These are phyloP conservation scores for Sugiyamaella floridensis DNA, from an alignment of 805 yeast genomes.

Conservation along the genomic window DNA sequence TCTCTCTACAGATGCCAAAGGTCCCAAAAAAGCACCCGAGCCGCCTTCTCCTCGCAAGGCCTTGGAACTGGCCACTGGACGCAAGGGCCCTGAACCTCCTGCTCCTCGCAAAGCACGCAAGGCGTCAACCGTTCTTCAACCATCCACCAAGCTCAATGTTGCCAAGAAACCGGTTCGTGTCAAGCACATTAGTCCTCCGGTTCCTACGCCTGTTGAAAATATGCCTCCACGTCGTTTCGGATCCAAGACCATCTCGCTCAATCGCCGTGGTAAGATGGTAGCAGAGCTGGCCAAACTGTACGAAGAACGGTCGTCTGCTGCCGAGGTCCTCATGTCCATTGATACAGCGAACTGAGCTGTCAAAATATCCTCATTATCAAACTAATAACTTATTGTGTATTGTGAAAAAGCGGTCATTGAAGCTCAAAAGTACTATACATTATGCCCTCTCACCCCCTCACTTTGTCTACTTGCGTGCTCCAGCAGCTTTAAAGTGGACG, in stretches of 20 bases:
- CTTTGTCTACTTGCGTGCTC: neutral
- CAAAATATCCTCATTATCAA: neutral
- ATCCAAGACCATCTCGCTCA: constrained; percentile 25
- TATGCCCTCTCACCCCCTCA: neutral
- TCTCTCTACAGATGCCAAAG: no score
- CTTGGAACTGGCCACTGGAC: neutral
- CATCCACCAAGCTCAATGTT: constrained; percentile 8
- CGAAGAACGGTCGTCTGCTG: constrained; percentile 44
- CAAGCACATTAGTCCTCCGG: neutral
- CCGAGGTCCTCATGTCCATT: constrained; percentile 18
- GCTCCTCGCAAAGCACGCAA: neutral
- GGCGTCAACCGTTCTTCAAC: constrained; percentile 6
- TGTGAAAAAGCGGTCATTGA: no score
- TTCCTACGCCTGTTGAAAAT: constrained; percentile 3
- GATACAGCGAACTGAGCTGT: constrained; percentile 7
- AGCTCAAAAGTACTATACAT: no score
- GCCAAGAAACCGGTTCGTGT: neutral
- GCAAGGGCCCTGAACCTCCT: constrained; percentile 6
- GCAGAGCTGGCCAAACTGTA: constrained; percentile 55
- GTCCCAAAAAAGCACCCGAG: no score
- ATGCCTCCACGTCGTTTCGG: constrained; percentile 19
- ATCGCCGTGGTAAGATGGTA: constrained; percentile 51
- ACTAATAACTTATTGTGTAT: no score
- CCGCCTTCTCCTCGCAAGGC: neutral
- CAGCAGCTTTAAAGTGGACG: constrained; percentile 51